These are phyloP conservation scores for Royoungia palumana DNA, from an alignment of 768 basidiomycete genomes.

Conservation along the genomic window DNA sequence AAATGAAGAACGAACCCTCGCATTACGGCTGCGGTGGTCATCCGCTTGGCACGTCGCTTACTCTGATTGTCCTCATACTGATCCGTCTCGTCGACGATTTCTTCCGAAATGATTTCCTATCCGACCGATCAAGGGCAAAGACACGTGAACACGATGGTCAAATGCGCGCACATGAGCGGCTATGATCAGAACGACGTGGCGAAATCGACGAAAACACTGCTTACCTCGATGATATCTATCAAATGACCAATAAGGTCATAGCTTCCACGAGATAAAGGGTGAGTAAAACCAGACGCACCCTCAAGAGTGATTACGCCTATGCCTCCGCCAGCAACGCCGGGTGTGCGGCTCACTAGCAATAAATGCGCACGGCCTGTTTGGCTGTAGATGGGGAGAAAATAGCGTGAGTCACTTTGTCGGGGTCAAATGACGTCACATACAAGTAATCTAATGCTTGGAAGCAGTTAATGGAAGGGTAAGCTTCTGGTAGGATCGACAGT, in stretches of 20 bases:
- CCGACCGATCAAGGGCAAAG: conserved; percentile 10
- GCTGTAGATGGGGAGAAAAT: conserved; percentile 59
- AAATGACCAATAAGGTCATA: too few relatives aligned
- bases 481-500: conserved; percentile 86
- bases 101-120: conserved; percentile 92
- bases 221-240: conserved; percentile 71
- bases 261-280: not conserved
- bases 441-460: conserved; percentile 95
- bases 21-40: conserved; percentile 75
- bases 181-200: not conserved
- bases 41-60: conserved; percentile 67
- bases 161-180: not conserved
- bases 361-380: conserved; percentile 96
- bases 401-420: not conserved
- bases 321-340: conserved; percentile 78
- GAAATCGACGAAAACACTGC: conserved; percentile 6
- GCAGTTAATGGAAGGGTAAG: conserved; percentile 82
- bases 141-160: not conserved
- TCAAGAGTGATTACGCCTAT: conserved; percentile 90
- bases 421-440: conserved; percentile 36
- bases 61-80: conserved; percentile 83
- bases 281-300: conserved; percentile 40
- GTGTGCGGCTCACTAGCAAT: conserved; percentile 78
- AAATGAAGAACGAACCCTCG: conserved; percentile 48
- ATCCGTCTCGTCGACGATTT: conserved; percentile 95